Base-by-base conservation (phyloP, 1,284 basidiomycete species). In the Porodaedalea pini region DNA sequence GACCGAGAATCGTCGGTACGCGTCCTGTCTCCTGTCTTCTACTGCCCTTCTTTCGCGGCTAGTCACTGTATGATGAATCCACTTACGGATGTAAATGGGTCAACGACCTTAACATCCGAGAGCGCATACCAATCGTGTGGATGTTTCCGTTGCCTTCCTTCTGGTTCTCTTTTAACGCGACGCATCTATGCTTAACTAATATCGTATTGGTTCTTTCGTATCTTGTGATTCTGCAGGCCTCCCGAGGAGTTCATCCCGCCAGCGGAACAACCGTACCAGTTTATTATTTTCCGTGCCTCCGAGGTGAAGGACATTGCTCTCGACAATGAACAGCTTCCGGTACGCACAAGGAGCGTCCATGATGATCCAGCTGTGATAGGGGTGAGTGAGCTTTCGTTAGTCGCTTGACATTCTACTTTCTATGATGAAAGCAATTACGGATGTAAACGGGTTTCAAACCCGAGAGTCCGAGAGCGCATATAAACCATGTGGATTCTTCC, bases 231-330 rank as follows among this genome's bases (percentile, higher is more conserved):
- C 29, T 54, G 34, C 65, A 89, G 88, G 63, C 86, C 86, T 11
- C 79, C 82, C 37, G 72, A 78, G 39, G 83, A 89, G 66, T 90
- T 83, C 70, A 89, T 90, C 55, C 85, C 88, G 3, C 88, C 88
- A 0, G 84, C 85, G 40, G 80, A 82, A 69, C 85, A 88, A 60
- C 88, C 88, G 0, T 90, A 90, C 68, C 78, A 85, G 62, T 90
- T 88, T 69, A 90, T 90, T 71, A 88, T 90, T 61, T 90, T 90
- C 74, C 86, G 86, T 60, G 88, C 88, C 10, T 88, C 86, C 5
- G 88, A 90, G 69, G 88, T 90, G 61, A 90, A 90, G 65, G 88
- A 90, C 65, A 75, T 90, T 17, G 78, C 86, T 27, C 87, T 90
- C 11, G 88, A 90, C 64, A 85, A 89, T 61, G 78, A 80, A 2